Evolutionary conservation across 73 alveolate species (phyloP).

Genomic region (Diophrys appendiculata): DNA sequence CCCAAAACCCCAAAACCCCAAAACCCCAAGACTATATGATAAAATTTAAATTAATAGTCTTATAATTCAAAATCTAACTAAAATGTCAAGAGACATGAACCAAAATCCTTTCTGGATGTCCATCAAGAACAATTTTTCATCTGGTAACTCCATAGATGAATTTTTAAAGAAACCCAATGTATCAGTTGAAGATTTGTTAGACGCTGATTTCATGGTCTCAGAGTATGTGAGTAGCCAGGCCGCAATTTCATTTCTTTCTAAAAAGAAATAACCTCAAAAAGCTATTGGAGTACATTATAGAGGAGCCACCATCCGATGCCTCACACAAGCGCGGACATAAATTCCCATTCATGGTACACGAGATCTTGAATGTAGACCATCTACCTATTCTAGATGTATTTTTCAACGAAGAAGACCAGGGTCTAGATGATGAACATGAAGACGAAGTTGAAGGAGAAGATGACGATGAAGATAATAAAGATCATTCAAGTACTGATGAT

Average conservation of each 20-base stretch:
- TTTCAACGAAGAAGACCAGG: constrained; percentile 6
- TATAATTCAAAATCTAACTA: no score
- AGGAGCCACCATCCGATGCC: background rate
- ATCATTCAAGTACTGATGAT: background rate
- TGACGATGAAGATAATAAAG: background rate
- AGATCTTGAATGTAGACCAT: background rate
- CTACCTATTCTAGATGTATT: background rate
- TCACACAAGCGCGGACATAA: constrained; percentile 7
- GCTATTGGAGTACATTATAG: background rate
- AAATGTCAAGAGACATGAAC: background rate
- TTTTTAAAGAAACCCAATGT: background rate
- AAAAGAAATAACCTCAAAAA: background rate
- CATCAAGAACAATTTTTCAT: background rate
- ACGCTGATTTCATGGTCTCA: background rate
- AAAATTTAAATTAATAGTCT: no score
- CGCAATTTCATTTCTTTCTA: background rate
- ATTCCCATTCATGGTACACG: constrained; percentile 7
- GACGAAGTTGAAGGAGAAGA: constrained; percentile 1
- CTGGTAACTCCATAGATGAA: constrained; percentile 9
- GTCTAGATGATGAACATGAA: background rate
- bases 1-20: no score
- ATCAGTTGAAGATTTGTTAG: background rate
- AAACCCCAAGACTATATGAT: no score
- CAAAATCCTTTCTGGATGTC: background rate
- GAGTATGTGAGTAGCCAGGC: background rate